A percentile compares a stretch with the other conserved stretches of the same genome.
These are phyloP conservation scores for Penicillium decumbens DNA, from an alignment of 2,329 filamentous ascomycete species.

Conservation along the genomic window DNA sequence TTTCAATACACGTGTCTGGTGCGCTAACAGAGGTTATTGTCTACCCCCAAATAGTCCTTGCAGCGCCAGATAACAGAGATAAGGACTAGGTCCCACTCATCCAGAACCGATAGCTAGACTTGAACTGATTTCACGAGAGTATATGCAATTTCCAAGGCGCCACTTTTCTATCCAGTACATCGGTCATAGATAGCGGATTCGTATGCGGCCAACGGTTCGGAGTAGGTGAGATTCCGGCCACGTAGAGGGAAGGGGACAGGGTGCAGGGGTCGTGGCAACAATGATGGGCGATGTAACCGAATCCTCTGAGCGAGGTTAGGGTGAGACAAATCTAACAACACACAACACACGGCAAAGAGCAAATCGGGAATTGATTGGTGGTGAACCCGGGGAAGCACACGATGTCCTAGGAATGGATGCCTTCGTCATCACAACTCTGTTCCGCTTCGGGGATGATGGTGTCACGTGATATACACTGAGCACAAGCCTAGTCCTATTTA, in stretches of 20 bases:
- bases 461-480: slow-evolving; percentile 11
- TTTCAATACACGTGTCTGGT: slow-evolving; percentile 1
- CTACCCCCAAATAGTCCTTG: slow-evolving; percentile 6
- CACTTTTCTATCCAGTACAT: background rate
- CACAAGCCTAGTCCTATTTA: background rate
- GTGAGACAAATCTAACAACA: background rate
- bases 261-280: slow-evolving; percentile 1
- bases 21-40: slow-evolving; percentile 4
- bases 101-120: background rate
- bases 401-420: slow-evolving; percentile 13
- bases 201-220: slow-evolving; percentile 8
- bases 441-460: slow-evolving; percentile 6
- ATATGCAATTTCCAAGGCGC: background rate
- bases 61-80: slow-evolving; percentile 8
- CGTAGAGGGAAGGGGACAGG: slow-evolving; percentile 4
- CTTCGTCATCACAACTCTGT: slow-evolving; percentile 15
- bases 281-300: background rate
- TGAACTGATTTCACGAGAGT: background rate
- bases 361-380: background rate
- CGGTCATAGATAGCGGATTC: background rate
- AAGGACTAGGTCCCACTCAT: slow-evolving; percentile 8
- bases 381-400: slow-evolving; percentile 3
- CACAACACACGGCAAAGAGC: background rate
- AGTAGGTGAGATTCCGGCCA: slow-evolving; percentile 7
- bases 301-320: background rate